Evolutionary conservation across 2,329 filamentous ascomycete genomes (phyloP), one percentile per base, ranked within the genome.

Genomic region (Paracamarosporium sp.): DNA sequence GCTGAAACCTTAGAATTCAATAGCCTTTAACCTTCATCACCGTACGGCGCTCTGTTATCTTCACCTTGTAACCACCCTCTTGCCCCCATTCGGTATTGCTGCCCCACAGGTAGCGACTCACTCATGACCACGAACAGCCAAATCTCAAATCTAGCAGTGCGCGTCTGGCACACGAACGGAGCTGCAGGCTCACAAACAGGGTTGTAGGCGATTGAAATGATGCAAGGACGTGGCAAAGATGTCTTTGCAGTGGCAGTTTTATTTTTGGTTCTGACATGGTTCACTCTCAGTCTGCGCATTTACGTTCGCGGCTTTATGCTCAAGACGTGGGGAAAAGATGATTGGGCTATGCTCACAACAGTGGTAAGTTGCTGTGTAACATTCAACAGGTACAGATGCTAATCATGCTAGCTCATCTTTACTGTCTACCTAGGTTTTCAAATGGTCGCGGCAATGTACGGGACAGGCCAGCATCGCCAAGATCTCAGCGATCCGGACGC

Each of bases 391-490:
- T 25, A 17, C 9, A 22, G 28, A 54, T n/a, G 61, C 52, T 57
- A 17, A 62, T 17, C 3, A 5, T 27, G 13, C 12, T 25, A 75
- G 73, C 33, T 72, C 1, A 60, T 77, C 31, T 81, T 79, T 64
- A 79, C 76, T 0, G 59, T 73, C 2, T 81, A 80, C 38, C 60
- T 81, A 1, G 62, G 67, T 9, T 76, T 73, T 24, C 78, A 81
- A 56, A 68, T 79, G 6, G 69, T 70, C 7, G 77, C 78, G 28
- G 73, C 77, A 4, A 54, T 70, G 6, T 71, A 79, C 48, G 79
- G 78, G 8, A 78, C 76, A 1, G 78, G 78, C 13, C 65, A 70
- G 56, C 76, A 77, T 56, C 64, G 75, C 36, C 61, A 60, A 55
- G 70, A 78, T 1, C 59, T 81, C 12, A 60, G 59, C 8, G 68